phyloP scores from a whole-genome alignment of 2,329 filamentous ascomycete species.

The Hymenoscyphus albidus region DNA sequence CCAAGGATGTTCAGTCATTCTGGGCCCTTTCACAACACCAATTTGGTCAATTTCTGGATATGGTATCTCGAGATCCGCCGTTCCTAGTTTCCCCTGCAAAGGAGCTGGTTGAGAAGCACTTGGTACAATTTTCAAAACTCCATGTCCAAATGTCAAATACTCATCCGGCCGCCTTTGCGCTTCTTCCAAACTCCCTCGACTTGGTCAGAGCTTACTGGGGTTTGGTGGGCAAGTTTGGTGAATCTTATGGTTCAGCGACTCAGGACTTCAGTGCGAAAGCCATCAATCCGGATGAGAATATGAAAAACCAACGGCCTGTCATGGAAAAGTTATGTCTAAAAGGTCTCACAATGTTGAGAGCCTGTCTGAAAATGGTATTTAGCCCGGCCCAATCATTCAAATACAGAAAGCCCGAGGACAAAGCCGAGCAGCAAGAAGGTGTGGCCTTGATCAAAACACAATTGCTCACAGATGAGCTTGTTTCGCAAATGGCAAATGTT shows the following conservation, averaged over 20 bases:
- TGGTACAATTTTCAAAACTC: slow-evolving; percentile 86
- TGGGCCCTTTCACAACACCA: slow-evolving; percentile 77
- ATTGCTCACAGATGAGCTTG: slow-evolving; percentile 71
- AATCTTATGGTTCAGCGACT: slow-evolving; percentile 57
- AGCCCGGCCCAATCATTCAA: slow-evolving; percentile 78
- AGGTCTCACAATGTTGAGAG: slow-evolving; percentile 75
- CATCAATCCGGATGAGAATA: slow-evolving; percentile 44
- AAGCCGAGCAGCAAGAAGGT: slow-evolving; percentile 70
- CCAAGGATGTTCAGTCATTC: slow-evolving; percentile 70
- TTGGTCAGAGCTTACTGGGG: slow-evolving; percentile 84
- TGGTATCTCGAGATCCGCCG: slow-evolving; percentile 54
- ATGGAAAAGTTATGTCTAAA: slow-evolving; percentile 78
- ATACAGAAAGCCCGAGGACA: slow-evolving; percentile 70
- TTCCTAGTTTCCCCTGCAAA: slow-evolving; percentile 50
- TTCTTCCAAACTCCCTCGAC: slow-evolving; percentile 73
- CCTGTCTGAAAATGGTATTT: slow-evolving; percentile 82
- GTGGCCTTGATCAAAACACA: slow-evolving; percentile 66
- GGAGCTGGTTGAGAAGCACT: slow-evolving; percentile 73
- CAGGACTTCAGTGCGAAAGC: slow-evolving; percentile 40
- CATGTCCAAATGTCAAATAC: slow-evolving; percentile 79
- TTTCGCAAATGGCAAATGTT: slow-evolving; percentile 76
- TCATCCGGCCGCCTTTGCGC: slow-evolving; percentile 78
- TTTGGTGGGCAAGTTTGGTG: slow-evolving; percentile 71
- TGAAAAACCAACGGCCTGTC: slow-evolving; percentile 55
- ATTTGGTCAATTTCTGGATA: slow-evolving; percentile 69